Base-by-base conservation (phyloP, 2,329 filamentous ascomycete genomes). In the Dactylella cylindrospora region DNA sequence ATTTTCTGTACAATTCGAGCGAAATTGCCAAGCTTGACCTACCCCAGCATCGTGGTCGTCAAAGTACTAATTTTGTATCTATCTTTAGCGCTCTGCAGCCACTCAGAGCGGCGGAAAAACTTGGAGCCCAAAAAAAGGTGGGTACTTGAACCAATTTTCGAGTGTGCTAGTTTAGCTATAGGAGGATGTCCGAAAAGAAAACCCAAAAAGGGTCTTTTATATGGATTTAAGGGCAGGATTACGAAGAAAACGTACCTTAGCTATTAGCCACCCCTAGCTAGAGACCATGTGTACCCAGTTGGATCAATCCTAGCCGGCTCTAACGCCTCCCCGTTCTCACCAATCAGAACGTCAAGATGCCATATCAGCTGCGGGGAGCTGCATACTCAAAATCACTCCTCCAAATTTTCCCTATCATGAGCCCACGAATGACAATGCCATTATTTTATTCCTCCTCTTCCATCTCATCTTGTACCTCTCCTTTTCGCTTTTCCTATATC, bases 221-320 rank as follows among this genome's bases (percentile, higher is more conserved):
- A n/a, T n/a, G n/a, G n/a, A n/a, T n/a, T n/a, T n/a, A n/a, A n/a
- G n/a, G n/a, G n/a, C n/a, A n/a, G n/a, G n/a, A n/a, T n/a, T n/a
- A n/a, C n/a, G n/a, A n/a, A n/a, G n/a, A n/a, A n/a, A n/a, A n/a
- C n/a, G n/a, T n/a, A n/a, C n/a, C n/a, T n/a, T n/a, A n/a, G n/a
- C n/a, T n/a, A n/a, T n/a, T n/a, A n/a, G n/a, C n/a, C n/a, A n/a
- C n/a, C n/a, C n/a, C n/a, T n/a, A n/a, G n/a, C n/a, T n/a, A n/a
- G n/a, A n/a, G 49, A 55, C 51, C 51, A 57, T 57, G 44, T 44
- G 44, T 47, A 47, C 10, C 25, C 22, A 47, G 44, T 38, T 53
- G 47, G 55, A 61, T 49, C 53, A 61, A 38, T 20, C 55, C 55
- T 31, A 61, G 50, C 53, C 53, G 47, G 53, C 53, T 29, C 41